Base-by-base conservation (phyloP, 805 yeast species). In the Starmerella khaoyaiensis region DNA sequence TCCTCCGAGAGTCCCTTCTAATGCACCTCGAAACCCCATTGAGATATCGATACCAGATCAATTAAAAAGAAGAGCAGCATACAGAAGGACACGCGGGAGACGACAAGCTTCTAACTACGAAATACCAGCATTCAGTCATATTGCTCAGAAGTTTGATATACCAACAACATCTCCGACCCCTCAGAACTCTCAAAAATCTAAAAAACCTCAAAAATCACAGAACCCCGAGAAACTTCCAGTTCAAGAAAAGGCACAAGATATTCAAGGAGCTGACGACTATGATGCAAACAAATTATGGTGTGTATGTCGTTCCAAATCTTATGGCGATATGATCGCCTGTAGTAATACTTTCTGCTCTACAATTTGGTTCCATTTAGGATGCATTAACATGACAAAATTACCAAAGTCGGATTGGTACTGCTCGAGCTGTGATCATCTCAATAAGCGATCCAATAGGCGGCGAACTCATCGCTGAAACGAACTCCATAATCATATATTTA, bases 281-380 rank as follows among this genome's bases (percentile, higher is more conserved):
- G n/a, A n/a, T n/a, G n/a, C n/a, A n/a, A n/a, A n/a, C n/a, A n/a
- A n/a, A n/a, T 23, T 11, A 23, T 73, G 69, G 46, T 73, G 79
- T 45, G 35, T 60, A 11, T 73, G 79, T 42, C 54, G 61, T 4
- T 57, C 59, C 4, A 61, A 59, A 1, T 64, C 72, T 5, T 59
- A 52, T 38, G 96, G 96, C 1, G 72, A 71, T 36, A 87, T 87
- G 97, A 69, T 87, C 44, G 94, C 87, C 0, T 87, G 97, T 58
- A 96, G 86, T 55, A 73, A 81, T 48, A 66, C 66, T 3, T 67
- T 71, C 25, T 86, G 96, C 59, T 63, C 71, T 51, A 67, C 78
- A 39, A 95, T 86, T 58, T 86, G 97, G 97, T 86, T 80, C 61
- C 97, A 86, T 62, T 63, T 81, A 47, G 83, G 82, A 10, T 86